Evolutionary conservation across 495 filamentous ascomycete genomes (phyloP).

Genomic region (Tuber magnatum): DNA sequence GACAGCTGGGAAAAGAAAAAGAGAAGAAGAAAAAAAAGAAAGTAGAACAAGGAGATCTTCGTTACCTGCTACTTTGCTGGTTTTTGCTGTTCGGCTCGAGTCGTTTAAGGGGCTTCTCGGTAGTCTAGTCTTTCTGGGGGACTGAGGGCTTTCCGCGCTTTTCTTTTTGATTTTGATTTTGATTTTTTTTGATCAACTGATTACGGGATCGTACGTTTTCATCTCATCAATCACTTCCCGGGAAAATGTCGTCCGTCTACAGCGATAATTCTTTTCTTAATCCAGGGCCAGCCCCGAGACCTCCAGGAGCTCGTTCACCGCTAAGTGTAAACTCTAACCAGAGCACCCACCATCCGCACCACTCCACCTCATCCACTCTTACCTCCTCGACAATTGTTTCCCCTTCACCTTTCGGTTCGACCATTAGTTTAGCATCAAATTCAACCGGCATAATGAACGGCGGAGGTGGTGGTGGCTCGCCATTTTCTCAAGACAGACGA

Average conservation of each 20-base stretch:
- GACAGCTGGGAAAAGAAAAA: constrained; percentile 4
- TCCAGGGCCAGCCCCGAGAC: constrained; percentile 85
- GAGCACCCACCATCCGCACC: constrained; percentile 64
- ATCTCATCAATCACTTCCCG: constrained; percentile 9
- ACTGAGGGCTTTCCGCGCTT: background rate
- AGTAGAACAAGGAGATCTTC: constrained; percentile 11
- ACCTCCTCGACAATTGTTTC: constrained; percentile 43
- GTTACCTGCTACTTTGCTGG: constrained; percentile 12
- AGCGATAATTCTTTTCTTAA: constrained; percentile 67
- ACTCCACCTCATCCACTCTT: constrained; percentile 62
- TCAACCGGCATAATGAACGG: constrained; percentile 46
- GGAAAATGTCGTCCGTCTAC: constrained; percentile 23
- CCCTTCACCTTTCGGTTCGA: constrained; percentile 53
- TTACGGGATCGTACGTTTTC: constrained; percentile 9
- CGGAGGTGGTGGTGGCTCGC: constrained; percentile 43
- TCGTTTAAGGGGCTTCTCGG: constrained; percentile 37
- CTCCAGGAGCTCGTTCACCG: constrained; percentile 74
- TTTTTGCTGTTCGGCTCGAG: constrained; percentile 24
- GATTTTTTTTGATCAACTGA: constrained; percentile 4
- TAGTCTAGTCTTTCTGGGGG: background rate
- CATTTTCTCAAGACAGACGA: constrained; percentile 48
- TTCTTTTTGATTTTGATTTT: background rate
- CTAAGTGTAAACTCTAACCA: constrained; percentile 24
- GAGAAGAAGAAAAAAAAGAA: constrained; percentile 7
- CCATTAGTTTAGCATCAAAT: constrained; percentile 60